A percentile compares a stretch with the other conserved stretches of the same genome.
Conservation (phyloP, 257 asterid genomes). For the Scutellaria baicalensis region DNA sequence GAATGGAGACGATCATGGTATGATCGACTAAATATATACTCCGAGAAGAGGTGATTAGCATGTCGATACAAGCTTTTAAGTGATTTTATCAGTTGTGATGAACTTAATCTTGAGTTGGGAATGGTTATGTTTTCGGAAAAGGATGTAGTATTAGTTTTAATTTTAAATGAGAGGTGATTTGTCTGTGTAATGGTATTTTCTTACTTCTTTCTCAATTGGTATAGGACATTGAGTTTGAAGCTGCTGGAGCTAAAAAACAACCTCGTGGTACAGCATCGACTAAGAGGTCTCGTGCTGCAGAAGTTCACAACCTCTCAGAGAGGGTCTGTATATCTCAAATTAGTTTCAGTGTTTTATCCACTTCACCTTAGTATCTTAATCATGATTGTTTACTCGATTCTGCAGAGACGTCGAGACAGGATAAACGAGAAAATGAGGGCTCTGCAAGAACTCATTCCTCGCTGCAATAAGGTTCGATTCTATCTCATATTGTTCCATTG, state of each 20-base stretch:
- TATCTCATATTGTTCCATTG: background rate
- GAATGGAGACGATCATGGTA: background rate
- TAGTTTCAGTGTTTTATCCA: background rate
- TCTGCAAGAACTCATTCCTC: slow-evolving; percentile 76
- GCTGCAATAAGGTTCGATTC: slow-evolving; percentile 71
- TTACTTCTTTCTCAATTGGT: background rate
- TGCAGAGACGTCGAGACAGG: slow-evolving; percentile 84
- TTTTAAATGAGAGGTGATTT: background rate
- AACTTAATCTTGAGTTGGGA: background rate
- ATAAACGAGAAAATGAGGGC: slow-evolving; percentile 84
- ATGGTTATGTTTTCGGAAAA: background rate
- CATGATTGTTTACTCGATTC: background rate
- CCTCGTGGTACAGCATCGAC: slow-evolving; percentile 46
- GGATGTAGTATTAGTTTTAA: too few species aligned
- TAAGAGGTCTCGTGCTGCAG: slow-evolving; percentile 75
- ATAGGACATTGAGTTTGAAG: slow-evolving; percentile 55
- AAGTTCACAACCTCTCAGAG: slow-evolving; percentile 75
- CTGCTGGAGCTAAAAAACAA: slow-evolving; percentile 39
- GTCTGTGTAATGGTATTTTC: too few species aligned
- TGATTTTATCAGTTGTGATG: background rate
- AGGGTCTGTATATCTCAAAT: slow-evolving; percentile 27
- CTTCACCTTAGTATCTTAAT: background rate
- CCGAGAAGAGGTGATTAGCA: too few species aligned
- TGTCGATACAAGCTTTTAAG: too few species aligned
- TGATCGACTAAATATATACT: too few species aligned